These are phyloP conservation scores for Megacollybia marginata DNA, from an alignment of 768 basidiomycete genomes.

Conservation along the genomic window DNA sequence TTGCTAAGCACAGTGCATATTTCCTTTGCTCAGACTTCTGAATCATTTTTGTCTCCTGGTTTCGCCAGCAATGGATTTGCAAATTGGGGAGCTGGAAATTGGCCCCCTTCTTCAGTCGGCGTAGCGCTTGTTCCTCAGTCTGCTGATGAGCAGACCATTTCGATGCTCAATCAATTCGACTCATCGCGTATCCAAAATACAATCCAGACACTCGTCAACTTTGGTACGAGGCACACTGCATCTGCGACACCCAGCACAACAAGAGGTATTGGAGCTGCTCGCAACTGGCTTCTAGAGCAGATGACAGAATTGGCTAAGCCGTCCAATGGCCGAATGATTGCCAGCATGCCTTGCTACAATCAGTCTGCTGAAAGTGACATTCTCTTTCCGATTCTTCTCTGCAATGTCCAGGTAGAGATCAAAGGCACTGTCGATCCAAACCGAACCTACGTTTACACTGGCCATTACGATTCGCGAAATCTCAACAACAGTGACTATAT, in stretches of 20 bases:
- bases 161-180: constrained; percentile 40
- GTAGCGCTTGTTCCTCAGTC: constrained; percentile 35
- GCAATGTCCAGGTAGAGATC: constrained; percentile 44
- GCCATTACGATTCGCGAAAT: constrained; percentile 44
- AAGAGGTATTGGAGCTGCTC: constrained; percentile 47
- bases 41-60: too few species aligned
- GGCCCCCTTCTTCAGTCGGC: too few species aligned
- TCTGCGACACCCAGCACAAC: constrained; percentile 45
- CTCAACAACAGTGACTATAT: constrained; percentile 10
- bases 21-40: too few species aligned
- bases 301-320: constrained; percentile 31
- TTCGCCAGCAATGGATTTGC: too few species aligned
- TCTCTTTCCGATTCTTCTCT: constrained; percentile 35
- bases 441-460: constrained; percentile 44
- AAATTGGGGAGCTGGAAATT: too few species aligned
- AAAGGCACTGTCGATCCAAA: constrained; percentile 39
- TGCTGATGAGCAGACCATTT: constrained; percentile 33
- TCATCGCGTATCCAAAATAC: constrained; percentile 35
- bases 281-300: constrained; percentile 47
- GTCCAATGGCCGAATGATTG: constrained; percentile 33
- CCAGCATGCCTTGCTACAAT: constrained; percentile 37
- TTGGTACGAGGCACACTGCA: constrained; percentile 48
- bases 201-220: constrained; percentile 45
- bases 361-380: constrained; percentile 29
- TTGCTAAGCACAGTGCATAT: too few species aligned